Percentiles rank a stretch among this genome's conserved stretches.
Evolutionary conservation across 2,329 filamentous ascomycete species (phyloP).

Genomic region (Penicillium glabrum): DNA sequence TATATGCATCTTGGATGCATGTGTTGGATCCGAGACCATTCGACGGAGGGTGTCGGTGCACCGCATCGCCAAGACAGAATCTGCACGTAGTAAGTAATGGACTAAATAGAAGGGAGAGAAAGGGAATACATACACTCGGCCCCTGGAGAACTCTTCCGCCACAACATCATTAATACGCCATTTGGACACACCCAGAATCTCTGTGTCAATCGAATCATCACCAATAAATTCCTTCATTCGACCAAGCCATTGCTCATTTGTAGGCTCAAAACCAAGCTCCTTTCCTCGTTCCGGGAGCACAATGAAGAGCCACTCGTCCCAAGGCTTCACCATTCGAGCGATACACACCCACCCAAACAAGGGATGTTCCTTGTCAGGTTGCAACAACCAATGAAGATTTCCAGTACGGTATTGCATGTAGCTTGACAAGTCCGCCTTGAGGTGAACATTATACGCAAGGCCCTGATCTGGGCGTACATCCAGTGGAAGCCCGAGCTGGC

Average conservation of each 20-base stretch:
- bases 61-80: conserved; percentile 59
- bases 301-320: conserved; percentile 63
- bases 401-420: conserved; percentile 48
- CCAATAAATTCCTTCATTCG: conserved; percentile 55
- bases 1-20: conserved; percentile 59
- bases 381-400: conserved; percentile 62
- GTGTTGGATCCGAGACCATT: conserved; percentile 61
- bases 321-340: conserved; percentile 63
- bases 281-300: conserved; percentile 44
- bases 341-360: conserved; percentile 53
- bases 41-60: conserved; percentile 58
- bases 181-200: conserved; percentile 56
- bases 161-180: conserved; percentile 65
- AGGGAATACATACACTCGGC: conserved; percentile 43
- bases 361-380: conserved; percentile 54
- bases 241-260: conserved; percentile 48
- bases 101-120: neutral
- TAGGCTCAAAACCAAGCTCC: conserved; percentile 40
- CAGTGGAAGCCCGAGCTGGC: conserved; percentile 50
- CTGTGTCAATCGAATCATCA: conserved; percentile 51
- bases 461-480: conserved; percentile 48
- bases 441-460: conserved; percentile 51
- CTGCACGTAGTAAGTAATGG: conserved; percentile 24
- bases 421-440: conserved; percentile 49
- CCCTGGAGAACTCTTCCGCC: conserved; percentile 56